phyloP scores from a whole-genome alignment of 2,329 filamentous ascomycete species.

The Lizonia empirigonia region DNA sequence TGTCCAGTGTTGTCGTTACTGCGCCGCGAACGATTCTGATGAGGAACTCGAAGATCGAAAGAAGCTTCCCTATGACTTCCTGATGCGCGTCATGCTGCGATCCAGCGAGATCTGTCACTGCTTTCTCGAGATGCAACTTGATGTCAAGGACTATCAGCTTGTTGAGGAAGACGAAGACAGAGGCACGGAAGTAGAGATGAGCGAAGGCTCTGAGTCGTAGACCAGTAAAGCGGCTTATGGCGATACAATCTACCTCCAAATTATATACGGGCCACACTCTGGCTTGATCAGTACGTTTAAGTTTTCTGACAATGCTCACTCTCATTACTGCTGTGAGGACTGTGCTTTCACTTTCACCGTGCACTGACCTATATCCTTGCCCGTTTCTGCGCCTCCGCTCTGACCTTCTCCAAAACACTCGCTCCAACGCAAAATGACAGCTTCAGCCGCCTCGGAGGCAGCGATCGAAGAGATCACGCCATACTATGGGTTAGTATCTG shows the following conservation, averaged over 20 bases:
- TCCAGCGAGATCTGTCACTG: too few relatives aligned
- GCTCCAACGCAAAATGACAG: background rate
- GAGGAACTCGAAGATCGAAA: background rate
- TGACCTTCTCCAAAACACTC: background rate
- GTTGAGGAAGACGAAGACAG: too few relatives aligned
- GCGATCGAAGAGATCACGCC: background rate
- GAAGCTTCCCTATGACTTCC: background rate
- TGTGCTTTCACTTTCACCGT: background rate
- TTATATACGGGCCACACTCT: too few relatives aligned
- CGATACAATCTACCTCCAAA: too few relatives aligned
- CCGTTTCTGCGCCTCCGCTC: background rate
- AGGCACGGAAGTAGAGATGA: too few relatives aligned
- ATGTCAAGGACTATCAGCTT: background rate
- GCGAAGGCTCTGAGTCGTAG: too few relatives aligned
- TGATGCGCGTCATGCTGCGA: background rate
- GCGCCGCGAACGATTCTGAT: accelerated
- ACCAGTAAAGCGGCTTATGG: too few relatives aligned
- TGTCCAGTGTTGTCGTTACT: background rate
- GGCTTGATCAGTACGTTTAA: too few relatives aligned
- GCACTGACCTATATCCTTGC: background rate
- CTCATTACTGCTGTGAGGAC: too few relatives aligned
- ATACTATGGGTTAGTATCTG: background rate
- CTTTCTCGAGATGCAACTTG: too few relatives aligned
- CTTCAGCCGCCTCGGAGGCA: background rate
- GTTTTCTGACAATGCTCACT: too few relatives aligned